Evolutionary conservation across 2,329 filamentous ascomycete genomes (phyloP).

Genomic region (Colletotrichum tofieldiae): DNA sequence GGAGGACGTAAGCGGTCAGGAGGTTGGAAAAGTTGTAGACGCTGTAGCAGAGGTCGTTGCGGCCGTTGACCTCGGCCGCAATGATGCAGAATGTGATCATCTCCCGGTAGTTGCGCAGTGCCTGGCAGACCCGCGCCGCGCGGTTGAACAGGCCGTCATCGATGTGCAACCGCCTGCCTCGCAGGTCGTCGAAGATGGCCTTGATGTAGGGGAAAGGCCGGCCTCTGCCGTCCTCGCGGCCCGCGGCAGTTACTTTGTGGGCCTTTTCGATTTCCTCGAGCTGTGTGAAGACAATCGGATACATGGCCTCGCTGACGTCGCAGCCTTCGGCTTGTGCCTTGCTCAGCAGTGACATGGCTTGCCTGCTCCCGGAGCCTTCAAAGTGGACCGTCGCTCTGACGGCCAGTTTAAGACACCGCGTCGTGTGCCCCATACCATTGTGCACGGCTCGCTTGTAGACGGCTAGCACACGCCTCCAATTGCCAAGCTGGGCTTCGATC

Average conservation of each 20-base stretch:
- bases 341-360: constrained; percentile 58
- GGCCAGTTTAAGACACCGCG: constrained; percentile 63
- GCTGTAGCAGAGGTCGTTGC: constrained; percentile 55
- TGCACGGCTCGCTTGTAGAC: constrained; percentile 57
- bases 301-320: constrained; percentile 59
- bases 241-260: constrained; percentile 41
- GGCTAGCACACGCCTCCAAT: constrained; percentile 52
- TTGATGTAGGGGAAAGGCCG: constrained; percentile 32
- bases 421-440: constrained; percentile 55
- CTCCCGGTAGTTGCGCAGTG: constrained; percentile 49
- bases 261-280: constrained; percentile 52
- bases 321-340: constrained; percentile 57
- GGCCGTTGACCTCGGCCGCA: constrained; percentile 56
- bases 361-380: constrained; percentile 48
- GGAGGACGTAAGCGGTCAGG: constrained; percentile 53
- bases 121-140: constrained; percentile 52
- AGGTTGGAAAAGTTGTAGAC: constrained; percentile 57
- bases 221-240: constrained; percentile 13
- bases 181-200: constrained; percentile 47
- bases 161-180: constrained; percentile 50
- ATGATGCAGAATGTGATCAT: constrained; percentile 53
- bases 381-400: constrained; percentile 60
- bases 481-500: constrained; percentile 52
- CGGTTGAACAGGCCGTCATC: constrained; percentile 56
- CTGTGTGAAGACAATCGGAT: constrained; percentile 57